Percentiles rank a stretch among this genome's conserved stretches.
These are phyloP conservation scores for Aspergillus tamarii DNA, from an alignment of 2,329 filamentous ascomycete genomes.

Conservation along the genomic window DNA sequence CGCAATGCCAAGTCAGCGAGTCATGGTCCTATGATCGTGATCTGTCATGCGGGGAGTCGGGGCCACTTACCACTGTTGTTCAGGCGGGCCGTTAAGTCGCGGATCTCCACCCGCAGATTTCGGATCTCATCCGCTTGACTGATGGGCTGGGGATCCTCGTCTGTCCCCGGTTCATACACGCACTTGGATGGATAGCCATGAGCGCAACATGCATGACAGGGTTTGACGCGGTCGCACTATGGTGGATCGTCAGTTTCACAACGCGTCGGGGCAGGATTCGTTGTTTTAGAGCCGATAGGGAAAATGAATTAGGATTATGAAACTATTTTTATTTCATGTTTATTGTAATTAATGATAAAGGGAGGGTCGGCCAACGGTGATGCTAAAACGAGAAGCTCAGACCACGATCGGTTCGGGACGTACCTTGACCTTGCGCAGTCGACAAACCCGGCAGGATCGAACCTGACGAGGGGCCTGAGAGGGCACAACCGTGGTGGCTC, in stretches of 20 bases:
- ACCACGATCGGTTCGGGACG: conserved; percentile 19
- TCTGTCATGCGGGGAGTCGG: background rate
- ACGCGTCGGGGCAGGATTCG: background rate
- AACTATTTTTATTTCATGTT: background rate
- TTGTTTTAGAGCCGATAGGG: background rate
- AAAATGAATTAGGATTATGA: background rate
- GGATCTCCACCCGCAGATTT: conserved; percentile 39
- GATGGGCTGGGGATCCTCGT: conserved; percentile 38
- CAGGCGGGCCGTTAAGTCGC: conserved; percentile 32
- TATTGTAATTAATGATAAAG: background rate
- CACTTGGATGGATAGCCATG: conserved; percentile 45
- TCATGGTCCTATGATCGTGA: background rate
- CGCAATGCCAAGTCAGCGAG: conserved; percentile 2
- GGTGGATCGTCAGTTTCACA: conserved; percentile 6
- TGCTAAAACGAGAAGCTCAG: background rate
- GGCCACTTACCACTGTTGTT: conserved; percentile 30
- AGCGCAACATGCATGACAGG: conserved; percentile 44
- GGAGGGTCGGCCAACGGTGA: background rate
- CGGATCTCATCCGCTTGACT: conserved; percentile 42
- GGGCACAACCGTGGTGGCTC: conserved; percentile 16
- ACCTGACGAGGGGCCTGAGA: conserved; percentile 34
- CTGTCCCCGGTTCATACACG: conserved; percentile 37
- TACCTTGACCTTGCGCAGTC: conserved; percentile 45
- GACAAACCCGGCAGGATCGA: conserved; percentile 43
- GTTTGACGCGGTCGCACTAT: conserved; percentile 44